Percentiles rank a stretch among this genome's conserved stretches.
Evolutionary conservation across 352 stramenopile species (phyloP).

Genomic region (Blastocystis sp.): DNA sequence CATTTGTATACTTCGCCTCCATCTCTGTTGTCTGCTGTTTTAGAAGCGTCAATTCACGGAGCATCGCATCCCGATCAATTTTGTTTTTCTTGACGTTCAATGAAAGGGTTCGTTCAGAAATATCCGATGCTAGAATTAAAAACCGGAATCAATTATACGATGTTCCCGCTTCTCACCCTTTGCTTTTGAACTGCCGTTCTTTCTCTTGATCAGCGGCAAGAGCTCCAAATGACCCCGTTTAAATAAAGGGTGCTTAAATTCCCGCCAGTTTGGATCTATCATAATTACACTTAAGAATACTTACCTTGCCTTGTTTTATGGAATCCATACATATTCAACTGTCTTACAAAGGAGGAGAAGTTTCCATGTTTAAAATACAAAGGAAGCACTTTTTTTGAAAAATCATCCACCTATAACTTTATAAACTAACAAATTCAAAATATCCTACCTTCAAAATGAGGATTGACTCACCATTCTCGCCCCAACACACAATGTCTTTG

Average conservation of each 20-base stretch:
- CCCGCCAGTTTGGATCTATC: slow-evolving; percentile 68
- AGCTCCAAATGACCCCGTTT: slow-evolving; percentile 60
- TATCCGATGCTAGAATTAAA: not conserved
- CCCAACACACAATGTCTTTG: slow-evolving; percentile 78
- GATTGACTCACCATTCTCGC: slow-evolving; percentile 78
- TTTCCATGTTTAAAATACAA: slow-evolving; percentile 87
- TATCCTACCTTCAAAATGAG: slow-evolving; percentile 71
- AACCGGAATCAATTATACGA: not conserved
- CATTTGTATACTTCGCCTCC: slow-evolving; percentile 58
- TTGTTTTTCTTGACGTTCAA: slow-evolving; percentile 63
- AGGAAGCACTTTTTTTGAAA: slow-evolving; percentile 82
- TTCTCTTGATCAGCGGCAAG: slow-evolving; percentile 54
- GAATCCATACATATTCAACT: slow-evolving; percentile 87
- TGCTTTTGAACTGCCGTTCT: slow-evolving; percentile 40
- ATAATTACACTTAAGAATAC: not conserved
- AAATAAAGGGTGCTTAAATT: slow-evolving; percentile 67
- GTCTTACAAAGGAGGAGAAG: slow-evolving; percentile 85
- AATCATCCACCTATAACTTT: slow-evolving; percentile 75
- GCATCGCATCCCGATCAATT: slow-evolving; percentile 39
- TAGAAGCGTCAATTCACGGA: slow-evolving; percentile 31
- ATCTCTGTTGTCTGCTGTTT: slow-evolving; percentile 65
- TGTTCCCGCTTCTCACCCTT: slow-evolving; percentile 58
- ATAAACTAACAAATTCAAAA: not conserved
- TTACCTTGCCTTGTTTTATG: slow-evolving; percentile 73
- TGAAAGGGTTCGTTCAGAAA: slow-evolving; percentile 13